A percentile compares a stretch with the other conserved stretches of the same genome.
These are phyloP conservation scores for Colletotrichum theobromicola DNA, from an alignment of 2,329 filamentous ascomycete genomes.

Conservation along the genomic window DNA sequence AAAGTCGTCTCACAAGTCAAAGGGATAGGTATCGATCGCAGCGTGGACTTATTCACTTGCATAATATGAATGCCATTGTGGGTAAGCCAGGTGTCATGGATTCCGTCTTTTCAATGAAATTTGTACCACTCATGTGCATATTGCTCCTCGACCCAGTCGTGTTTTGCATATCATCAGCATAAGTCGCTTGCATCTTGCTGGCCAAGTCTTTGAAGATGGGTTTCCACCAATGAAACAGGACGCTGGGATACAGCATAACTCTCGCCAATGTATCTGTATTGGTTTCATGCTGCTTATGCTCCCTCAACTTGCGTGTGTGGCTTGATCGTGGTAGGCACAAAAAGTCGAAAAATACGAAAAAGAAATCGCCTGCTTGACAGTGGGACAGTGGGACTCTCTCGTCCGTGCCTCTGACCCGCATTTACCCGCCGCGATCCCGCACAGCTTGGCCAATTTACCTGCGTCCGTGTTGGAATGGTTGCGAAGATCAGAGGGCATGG, in stretches of 20 bases:
- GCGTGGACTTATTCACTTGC: not conserved
- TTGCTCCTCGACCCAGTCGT: not conserved
- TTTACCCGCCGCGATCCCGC: not conserved
- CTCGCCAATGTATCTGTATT: not conserved
- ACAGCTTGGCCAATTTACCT: not conserved
- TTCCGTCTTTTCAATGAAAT: not conserved
- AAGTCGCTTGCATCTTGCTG: not conserved
- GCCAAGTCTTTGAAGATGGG: not conserved
- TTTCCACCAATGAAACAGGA: not conserved
- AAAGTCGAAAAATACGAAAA: not conserved
- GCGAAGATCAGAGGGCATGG: not conserved
- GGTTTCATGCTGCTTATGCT: not conserved
- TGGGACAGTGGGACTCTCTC: not conserved
- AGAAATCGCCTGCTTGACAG: not conserved
- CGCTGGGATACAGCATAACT: not conserved
- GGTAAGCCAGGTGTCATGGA: not conserved
- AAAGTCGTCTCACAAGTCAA: no score
- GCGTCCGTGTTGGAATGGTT: not conserved
- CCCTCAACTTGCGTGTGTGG: not conserved
- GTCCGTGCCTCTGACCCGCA: not conserved
- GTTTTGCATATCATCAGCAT: not conserved
- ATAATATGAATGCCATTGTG: not conserved
- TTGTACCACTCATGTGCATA: not conserved
- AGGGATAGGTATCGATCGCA: not conserved
- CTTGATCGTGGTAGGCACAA: not conserved